phyloP scores from a whole-genome alignment of 148 eudicot species.

The Spergularia bocconei region DNA sequence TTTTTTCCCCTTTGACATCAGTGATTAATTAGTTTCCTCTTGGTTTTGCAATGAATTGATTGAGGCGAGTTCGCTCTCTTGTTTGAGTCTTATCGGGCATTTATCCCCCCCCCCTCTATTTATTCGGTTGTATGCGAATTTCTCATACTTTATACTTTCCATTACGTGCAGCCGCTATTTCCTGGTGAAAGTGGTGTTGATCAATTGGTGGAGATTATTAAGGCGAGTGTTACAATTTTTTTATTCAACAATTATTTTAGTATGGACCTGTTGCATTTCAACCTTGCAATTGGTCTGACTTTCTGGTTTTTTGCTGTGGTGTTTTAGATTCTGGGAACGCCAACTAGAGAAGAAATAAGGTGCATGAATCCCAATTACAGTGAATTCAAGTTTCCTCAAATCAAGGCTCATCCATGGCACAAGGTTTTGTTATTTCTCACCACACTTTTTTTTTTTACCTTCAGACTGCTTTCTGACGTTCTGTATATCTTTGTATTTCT shows the following conservation, averaged over 20 bases:
- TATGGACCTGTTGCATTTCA: not conserved
- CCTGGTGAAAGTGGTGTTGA: conserved; percentile 99
- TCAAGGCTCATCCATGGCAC: conserved; percentile 99
- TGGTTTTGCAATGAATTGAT: not conserved
- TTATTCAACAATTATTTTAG: not conserved
- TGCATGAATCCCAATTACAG: conserved; percentile 91
- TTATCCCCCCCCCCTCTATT: no score
- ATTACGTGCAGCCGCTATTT: conserved; percentile 74
- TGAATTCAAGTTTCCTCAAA: conserved; percentile 89
- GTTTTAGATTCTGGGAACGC: conserved; percentile 74
- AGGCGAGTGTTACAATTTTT: conserved; percentile 39
- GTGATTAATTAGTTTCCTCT: not conserved
- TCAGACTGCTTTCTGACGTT: not conserved
- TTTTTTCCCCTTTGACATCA: not conserved
- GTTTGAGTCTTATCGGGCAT: not conserved
- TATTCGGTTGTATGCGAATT: not conserved
- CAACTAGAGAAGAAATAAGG: conserved; percentile 86
- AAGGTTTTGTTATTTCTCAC: conserved; percentile 44
- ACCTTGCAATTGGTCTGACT: not conserved
- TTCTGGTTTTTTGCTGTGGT: conserved; percentile 1
- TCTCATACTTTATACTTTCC: not conserved
- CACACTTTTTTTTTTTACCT: not conserved
- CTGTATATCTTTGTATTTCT: not conserved
- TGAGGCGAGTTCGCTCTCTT: not conserved
- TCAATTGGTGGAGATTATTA: conserved; percentile 92